Percentiles rank a stretch among this genome's conserved stretches.
Conservation (phyloP, 331 rosid species). For the Cydonia oblonga region DNA sequence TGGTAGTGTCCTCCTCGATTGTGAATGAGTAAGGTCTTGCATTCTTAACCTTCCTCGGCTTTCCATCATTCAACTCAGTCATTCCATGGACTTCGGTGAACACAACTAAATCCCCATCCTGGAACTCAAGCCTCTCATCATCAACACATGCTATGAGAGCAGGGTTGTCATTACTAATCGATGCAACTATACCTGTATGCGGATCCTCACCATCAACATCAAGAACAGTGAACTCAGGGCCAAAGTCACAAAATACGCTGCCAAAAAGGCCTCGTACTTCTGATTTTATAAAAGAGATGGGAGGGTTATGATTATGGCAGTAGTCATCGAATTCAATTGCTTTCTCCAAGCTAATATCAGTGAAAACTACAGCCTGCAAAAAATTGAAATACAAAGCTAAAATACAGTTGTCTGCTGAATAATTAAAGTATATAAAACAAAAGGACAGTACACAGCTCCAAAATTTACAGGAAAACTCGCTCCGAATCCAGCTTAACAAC, state of each 20-base stretch:
- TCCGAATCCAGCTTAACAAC: not conserved
- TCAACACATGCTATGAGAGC: slow-evolving; percentile 17
- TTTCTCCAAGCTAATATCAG: slow-evolving; percentile 14
- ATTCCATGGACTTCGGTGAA: slow-evolving; percentile 18
- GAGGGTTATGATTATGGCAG: slow-evolving; percentile 13
- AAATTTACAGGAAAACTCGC: not conserved
- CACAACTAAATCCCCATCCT: slow-evolving; percentile 18
- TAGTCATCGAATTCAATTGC: slow-evolving; percentile 16
- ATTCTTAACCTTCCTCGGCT: slow-evolving; percentile 11
- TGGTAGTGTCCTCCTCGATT: slow-evolving; percentile 14
- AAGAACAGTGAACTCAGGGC: slow-evolving; percentile 14
- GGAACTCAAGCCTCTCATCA: slow-evolving; percentile 22
- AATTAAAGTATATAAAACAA: not conserved
- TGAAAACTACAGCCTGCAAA: slow-evolving; percentile 21
- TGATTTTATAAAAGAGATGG: slow-evolving; percentile 13
- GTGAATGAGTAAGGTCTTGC: slow-evolving; percentile 21
- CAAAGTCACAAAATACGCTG: slow-evolving; percentile 16
- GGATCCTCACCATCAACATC: slow-evolving; percentile 22
- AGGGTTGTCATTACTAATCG: slow-evolving; percentile 19
- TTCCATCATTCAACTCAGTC: slow-evolving; percentile 16
- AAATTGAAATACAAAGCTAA: not conserved
- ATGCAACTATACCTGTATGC: slow-evolving; percentile 18
- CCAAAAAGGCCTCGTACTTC: slow-evolving; percentile 15
- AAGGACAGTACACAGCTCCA: too few relatives aligned
- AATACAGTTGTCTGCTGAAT: not conserved